phyloP scores from a whole-genome alignment of 1,284 basidiomycete genomes.

The Taiwanofungus camphoratus region DNA sequence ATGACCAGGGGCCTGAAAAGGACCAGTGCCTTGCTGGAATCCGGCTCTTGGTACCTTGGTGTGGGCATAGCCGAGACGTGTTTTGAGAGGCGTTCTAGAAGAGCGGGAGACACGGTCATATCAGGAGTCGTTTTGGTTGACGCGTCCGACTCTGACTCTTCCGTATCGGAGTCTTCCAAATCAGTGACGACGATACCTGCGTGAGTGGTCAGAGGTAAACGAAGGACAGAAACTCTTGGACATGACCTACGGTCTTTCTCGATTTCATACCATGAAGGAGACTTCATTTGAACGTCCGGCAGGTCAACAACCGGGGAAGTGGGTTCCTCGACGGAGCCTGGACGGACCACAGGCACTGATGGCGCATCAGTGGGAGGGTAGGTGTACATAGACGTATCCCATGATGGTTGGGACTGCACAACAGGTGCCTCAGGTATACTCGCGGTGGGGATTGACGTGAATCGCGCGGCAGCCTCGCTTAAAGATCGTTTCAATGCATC shows the following conservation, averaged over 20 bases:
- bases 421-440: too few species aligned
- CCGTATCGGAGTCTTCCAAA: conserved; percentile 45
- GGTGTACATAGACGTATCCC: not conserved
- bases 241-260: conserved; percentile 60
- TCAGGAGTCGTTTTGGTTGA: conserved; percentile 14
- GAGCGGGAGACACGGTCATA: conserved; percentile 38
- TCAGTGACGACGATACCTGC: conserved; percentile 60
- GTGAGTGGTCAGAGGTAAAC: conserved; percentile 4
- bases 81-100: conserved; percentile 36
- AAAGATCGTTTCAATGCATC: not conserved
- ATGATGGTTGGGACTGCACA: conserved; percentile 1
- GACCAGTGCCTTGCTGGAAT: conserved; percentile 47
- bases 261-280: conserved; percentile 59
- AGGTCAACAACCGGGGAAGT: conserved; percentile 19
- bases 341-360: conserved; percentile 23
- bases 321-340: conserved; percentile 44
- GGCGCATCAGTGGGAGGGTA: not conserved
- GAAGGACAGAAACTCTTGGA: conserved; percentile 17
- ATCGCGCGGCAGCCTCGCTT: not conserved
- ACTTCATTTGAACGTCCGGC: conserved; percentile 53
- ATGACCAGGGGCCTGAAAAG: conserved; percentile 44
- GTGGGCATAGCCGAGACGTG: conserved; percentile 8
- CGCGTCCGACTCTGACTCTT: conserved; percentile 22
- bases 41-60: conserved; percentile 15
- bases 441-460: not conserved